Conservation (phyloP, 129 eudicot species). For the Logfia minima region DNA sequence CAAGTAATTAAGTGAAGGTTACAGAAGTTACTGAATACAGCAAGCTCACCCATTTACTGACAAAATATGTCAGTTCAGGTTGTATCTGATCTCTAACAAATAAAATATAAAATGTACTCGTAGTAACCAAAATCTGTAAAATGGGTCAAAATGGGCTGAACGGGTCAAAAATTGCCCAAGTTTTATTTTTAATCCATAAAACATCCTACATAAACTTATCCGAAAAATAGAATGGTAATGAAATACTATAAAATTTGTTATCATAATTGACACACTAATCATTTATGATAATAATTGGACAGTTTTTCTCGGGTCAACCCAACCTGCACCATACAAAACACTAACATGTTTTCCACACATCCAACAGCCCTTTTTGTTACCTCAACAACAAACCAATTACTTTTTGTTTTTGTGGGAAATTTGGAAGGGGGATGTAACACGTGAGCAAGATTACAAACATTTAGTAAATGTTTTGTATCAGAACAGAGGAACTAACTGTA, state of each 20-base stretch:
- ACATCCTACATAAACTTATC: not conserved
- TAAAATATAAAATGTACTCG: not conserved
- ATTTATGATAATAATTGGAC: not conserved
- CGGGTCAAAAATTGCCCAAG: not conserved
- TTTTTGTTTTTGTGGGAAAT: not conserved
- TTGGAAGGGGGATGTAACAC: not conserved
- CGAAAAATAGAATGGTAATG: not conserved
- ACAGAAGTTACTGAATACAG: slow-evolving; percentile 1
- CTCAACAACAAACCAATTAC: not conserved
- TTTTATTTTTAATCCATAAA: not conserved
- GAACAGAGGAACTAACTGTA: slow-evolving; percentile 18
- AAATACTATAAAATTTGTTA: not conserved
- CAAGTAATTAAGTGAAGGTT: not conserved
- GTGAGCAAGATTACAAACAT: not conserved
- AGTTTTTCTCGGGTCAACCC: too few relatives aligned
- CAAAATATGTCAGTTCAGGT: not conserved
- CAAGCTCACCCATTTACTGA: not conserved
- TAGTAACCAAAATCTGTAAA: not conserved
- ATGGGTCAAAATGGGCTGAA: not conserved
- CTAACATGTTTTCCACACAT: not conserved
- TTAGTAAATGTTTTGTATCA: not conserved
- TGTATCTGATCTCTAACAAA: not conserved
- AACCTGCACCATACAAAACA: too few relatives aligned
- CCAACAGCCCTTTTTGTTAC: not conserved
- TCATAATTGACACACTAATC: not conserved